Percentiles rank a stretch among this genome's conserved stretches.
These are phyloP conservation scores for Capsicum baccatum DNA, from an alignment of 257 asterid species.

Conservation along the genomic window DNA sequence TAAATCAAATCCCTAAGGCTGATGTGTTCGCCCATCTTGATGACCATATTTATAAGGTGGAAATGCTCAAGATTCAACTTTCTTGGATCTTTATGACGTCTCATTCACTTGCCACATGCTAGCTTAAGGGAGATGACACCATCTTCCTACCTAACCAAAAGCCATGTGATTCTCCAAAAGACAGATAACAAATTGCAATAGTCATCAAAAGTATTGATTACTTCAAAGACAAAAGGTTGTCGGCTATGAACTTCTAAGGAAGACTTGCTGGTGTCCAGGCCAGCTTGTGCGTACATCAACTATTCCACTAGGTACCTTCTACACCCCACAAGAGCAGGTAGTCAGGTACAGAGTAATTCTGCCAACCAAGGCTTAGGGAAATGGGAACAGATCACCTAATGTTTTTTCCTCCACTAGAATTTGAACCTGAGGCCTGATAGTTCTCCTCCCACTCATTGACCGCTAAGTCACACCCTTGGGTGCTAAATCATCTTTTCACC, in stretches of 20 bases:
- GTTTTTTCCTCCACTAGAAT: not conserved
- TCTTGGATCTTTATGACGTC: conserved; percentile 8
- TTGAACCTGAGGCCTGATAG: conserved; percentile 8
- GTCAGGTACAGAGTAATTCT: not conserved
- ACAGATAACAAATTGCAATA: not conserved
- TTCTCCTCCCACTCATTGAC: not conserved
- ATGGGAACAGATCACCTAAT: not conserved
- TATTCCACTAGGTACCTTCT: not conserved
- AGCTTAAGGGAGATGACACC: not conserved
- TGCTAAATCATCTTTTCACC: not conserved
- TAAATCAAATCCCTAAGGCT: not conserved
- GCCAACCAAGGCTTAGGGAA: not conserved
- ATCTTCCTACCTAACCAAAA: not conserved
- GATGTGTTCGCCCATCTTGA: not conserved
- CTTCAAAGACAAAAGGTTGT: conserved; percentile 22
- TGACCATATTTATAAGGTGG: not conserved
- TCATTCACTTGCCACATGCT: not conserved
- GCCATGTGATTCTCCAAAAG: not conserved
- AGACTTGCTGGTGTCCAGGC: not conserved
- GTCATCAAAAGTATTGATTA: not conserved
- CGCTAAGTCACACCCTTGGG: not conserved
- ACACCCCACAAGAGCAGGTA: not conserved
- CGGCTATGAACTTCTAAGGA: not conserved
- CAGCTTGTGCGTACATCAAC: not conserved
- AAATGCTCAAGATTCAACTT: not conserved